Conservation (phyloP, 495 filamentous ascomycete species). For the Lasiosphaeriaceae sp. region DNA sequence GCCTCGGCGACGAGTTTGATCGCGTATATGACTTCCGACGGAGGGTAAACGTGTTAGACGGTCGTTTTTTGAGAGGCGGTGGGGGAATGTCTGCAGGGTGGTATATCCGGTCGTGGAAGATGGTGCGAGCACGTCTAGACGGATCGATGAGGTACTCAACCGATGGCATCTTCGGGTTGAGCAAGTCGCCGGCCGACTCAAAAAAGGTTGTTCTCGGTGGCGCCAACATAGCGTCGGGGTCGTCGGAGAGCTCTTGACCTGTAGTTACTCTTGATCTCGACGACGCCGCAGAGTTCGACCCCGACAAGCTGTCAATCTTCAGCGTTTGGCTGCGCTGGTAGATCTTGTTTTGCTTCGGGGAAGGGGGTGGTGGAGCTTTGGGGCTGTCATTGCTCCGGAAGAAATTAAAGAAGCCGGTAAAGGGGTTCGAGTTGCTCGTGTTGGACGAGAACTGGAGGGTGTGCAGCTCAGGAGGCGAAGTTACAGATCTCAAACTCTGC, state of each 20-base stretch:
- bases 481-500: slow-evolving; percentile 38
- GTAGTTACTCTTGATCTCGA: slow-evolving; percentile 37
- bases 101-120: slow-evolving; percentile 96
- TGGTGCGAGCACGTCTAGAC: slow-evolving; percentile 77
- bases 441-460: slow-evolving; percentile 22
- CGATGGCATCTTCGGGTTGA: slow-evolving; percentile 84
- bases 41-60: slow-evolving; percentile 32
- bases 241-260: slow-evolving; percentile 41
- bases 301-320: slow-evolving; percentile 39
- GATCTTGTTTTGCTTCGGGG: slow-evolving; percentile 59
- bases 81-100: slow-evolving; percentile 88
- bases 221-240: slow-evolving; percentile 45
- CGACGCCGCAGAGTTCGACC: slow-evolving; percentile 29
- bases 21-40: slow-evolving; percentile 23
- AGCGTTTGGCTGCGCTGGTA: slow-evolving; percentile 75
- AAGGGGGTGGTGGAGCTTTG: slow-evolving; percentile 31
- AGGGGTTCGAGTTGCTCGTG: slow-evolving; percentile 38
- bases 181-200: slow-evolving; percentile 85
- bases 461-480: slow-evolving; percentile 19
- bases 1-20: slow-evolving; percentile 4
- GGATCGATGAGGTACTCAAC: slow-evolving; percentile 79
- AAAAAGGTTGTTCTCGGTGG: slow-evolving; percentile 94
- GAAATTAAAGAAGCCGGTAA: slow-evolving; percentile 62
- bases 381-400: slow-evolving; percentile 42
- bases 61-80: slow-evolving; percentile 62